These are phyloP conservation scores for Sporothrix globosa DNA, from an alignment of 2,329 filamentous ascomycete genomes.

Conservation along the genomic window DNA sequence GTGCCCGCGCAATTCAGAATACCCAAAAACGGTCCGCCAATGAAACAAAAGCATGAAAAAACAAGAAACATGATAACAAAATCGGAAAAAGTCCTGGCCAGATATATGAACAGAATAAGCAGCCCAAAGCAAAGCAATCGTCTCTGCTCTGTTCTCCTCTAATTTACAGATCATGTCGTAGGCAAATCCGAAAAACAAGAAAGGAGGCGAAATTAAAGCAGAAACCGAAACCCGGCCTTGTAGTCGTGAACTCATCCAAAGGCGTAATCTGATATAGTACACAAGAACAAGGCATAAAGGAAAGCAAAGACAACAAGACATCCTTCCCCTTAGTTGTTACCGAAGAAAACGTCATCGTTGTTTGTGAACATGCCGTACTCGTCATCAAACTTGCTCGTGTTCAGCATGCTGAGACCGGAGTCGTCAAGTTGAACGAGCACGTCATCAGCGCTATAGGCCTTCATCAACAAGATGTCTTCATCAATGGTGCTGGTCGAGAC, in stretches of 20 bases:
- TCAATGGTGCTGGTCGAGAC: constrained; percentile 42
- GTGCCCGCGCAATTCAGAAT: constrained; percentile 31
- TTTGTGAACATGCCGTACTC: constrained; percentile 59
- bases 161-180: constrained; percentile 16
- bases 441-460: constrained; percentile 50
- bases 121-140: background rate
- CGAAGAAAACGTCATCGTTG: constrained; percentile 58
- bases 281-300: constrained; percentile 25
- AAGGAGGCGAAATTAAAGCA: background rate
- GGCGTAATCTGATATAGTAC: constrained; percentile 29
- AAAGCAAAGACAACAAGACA: background rate
- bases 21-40: constrained; percentile 28
- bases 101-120: constrained; percentile 16
- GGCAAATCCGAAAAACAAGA: constrained; percentile 20
- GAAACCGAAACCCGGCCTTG: constrained; percentile 12
- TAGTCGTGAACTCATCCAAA: constrained; percentile 33
- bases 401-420: constrained; percentile 52
- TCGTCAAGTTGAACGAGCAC: constrained; percentile 50
- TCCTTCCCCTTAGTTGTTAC: constrained; percentile 36
- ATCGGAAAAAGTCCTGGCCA: constrained; percentile 7
- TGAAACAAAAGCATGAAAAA: constrained; percentile 16
- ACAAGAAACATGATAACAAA: background rate
- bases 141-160: constrained; percentile 16
- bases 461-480: constrained; percentile 52
- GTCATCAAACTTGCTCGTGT: constrained; percentile 60